Evolutionary conservation across 2,329 filamentous ascomycete species (phyloP), one percentile per base, ranked within the genome.

Genomic region (Fusarium mangiferae): DNA sequence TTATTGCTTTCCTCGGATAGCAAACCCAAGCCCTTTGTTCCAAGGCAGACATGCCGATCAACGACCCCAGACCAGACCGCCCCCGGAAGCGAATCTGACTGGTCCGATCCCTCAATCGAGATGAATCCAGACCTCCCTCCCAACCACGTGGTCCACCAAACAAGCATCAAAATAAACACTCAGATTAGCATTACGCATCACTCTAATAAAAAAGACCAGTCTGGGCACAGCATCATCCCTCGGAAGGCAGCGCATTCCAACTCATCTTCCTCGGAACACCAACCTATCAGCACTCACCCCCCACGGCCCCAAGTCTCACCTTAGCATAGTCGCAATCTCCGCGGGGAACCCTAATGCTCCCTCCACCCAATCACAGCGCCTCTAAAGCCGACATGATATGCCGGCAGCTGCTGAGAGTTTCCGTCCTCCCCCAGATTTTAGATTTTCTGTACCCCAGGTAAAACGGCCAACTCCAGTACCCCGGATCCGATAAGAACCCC

Each of bases 401-500:
- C 66, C 66, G 66, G 36, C 39, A 62, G 45, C 41, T 54, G 30
- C 20, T 26, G n/a, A n/a, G 62, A 64, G 17, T 49, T 46, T 66
- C 59, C 30, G 41, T 17, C 18, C 33, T 62, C 33, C 62, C 57
- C 45, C 57, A n/a, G 57, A 52, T 55, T 42, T 56, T 46, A 20
- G 57, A 41, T 55, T 42, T 56, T 41, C 41, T 22, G 14, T 13
- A 54, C 48, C 60, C 60, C 48, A 38, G 63, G 22, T 36, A 24
- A 11, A 33, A 56, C 41, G 51, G 26, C 30, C 5, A 38, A 49
- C 66, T 42, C 58, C 51, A 49, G 24, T 17, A 55, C 67, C 66
- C 66, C 41, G 17, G 66, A 70, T 70, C 58, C 51, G 58, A 57
- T 33, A 36, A 17, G 48, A 46, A 52, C 58, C 66, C 66, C 65